Base-by-base conservation (phyloP, 192 early-diverging fungal genomes). In the Lobosporangium transversale region DNA sequence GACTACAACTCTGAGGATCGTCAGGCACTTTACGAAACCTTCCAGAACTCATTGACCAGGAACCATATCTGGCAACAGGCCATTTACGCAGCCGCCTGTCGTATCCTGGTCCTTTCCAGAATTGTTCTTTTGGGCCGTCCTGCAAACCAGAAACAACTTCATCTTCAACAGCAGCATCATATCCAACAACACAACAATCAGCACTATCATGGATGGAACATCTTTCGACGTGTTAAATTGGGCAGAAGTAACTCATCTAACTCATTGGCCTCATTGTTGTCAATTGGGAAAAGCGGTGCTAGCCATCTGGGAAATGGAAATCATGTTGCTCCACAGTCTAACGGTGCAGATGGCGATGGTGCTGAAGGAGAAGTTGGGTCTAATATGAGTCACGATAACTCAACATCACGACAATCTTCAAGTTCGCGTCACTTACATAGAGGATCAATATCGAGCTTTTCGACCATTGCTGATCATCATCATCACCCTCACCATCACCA, bases 1-100 rank as follows among this genome's bases (percentile, higher is more conserved):
- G 80, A 84, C 35, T 84, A 84, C 56, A 82, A 83, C 52, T 78
- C 80, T n/a, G 81, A 64, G 26, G 81, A 83, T 36, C 75, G 81
- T 47, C 79, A 80, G 40, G 35, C 51, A 0, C 47, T 83, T 12
- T 70, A 80, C 29, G 68, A 83, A 21, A 78, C 73, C 0, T 80
- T 83, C 40, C 71, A 83, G 33, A 54, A 69, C 40, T 83, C 79
- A 35, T 52, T 83, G 5, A 78, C 79, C 2, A 68, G 81, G 35
- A 83, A 83, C 42, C 71, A 80, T 64, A 62, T 83, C 26, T 76
- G 68, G 67, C 81, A 83, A 26, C 73, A 69, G 60, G 73, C 70
- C 2, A 78, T 70, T 9, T 80, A 83, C 50, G 53, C 53, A n/a
- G 75, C 71, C 0, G 81, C 81, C 42, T 78, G 73, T 62, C 59